These are phyloP conservation scores for Dendrobium huoshanense DNA, from an alignment of 106 monocot genomes.

Conservation along the genomic window DNA sequence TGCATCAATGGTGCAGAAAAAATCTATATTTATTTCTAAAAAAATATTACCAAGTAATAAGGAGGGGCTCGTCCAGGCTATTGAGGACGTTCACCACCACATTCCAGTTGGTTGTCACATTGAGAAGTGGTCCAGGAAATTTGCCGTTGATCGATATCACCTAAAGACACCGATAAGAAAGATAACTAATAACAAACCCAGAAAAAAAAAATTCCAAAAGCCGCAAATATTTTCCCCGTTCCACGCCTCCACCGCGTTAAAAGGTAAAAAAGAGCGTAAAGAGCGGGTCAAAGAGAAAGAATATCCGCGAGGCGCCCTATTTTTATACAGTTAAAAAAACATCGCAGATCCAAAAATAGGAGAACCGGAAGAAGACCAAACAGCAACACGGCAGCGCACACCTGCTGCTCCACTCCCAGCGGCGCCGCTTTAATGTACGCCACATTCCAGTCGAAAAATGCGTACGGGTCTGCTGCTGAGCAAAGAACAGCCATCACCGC, in stretches of 20 bases:
- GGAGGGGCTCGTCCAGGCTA: conserved; percentile 67
- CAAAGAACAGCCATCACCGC: neutral
- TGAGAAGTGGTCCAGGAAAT: conserved; percentile 78
- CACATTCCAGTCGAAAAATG: conserved; percentile 3
- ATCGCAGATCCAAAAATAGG: neutral
- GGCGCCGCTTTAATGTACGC: neutral
- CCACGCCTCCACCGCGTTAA: neutral
- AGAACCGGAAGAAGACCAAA: neutral
- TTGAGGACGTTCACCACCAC: conserved; percentile 82
- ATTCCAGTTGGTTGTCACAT: conserved; percentile 81
- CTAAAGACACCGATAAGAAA: conserved; percentile 14
- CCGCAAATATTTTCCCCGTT: too few relatives aligned
- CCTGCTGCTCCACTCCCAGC: conserved; percentile 6
- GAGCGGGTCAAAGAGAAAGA: neutral
- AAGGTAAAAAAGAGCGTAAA: neutral
- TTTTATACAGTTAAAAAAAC: neutral
- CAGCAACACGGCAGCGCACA: neutral
- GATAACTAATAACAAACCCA: neutral
- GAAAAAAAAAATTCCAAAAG: neutral
- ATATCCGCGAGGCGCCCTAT: neutral
- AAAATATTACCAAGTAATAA: conserved; percentile 59
- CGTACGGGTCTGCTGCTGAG: neutral
- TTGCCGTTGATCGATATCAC: conserved; percentile 72
- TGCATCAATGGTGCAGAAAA: too few relatives aligned
- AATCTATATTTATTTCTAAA: neutral